Conservation (phyloP, 345 rosid genomes). For the Aquilaria malaccensis region DNA sequence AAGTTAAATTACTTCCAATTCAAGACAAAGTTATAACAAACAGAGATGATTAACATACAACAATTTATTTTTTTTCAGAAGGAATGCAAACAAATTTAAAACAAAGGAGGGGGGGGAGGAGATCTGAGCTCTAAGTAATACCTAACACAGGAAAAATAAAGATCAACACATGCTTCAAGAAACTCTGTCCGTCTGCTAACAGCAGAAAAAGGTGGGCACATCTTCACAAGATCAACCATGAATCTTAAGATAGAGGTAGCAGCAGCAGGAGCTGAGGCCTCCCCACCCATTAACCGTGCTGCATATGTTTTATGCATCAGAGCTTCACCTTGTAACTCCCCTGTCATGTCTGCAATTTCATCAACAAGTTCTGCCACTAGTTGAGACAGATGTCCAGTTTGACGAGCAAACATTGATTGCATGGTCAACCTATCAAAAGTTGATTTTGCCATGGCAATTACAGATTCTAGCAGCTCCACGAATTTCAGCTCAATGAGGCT, state of each 20-base stretch:
- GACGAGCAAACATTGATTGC: constrained; percentile 78
- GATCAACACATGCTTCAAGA: constrained; percentile 80
- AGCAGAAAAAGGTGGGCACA: constrained; percentile 84
- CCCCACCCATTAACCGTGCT: constrained; percentile 92
- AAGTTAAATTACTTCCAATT: not conserved
- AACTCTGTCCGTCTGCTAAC: constrained; percentile 81
- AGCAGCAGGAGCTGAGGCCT: constrained; percentile 95
- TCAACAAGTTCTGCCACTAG: constrained; percentile 87
- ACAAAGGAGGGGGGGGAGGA: not conserved
- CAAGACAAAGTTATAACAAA: not conserved
- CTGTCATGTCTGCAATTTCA: constrained; percentile 73
- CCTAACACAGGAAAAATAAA: constrained; percentile 90
- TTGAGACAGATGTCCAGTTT: constrained; percentile 80
- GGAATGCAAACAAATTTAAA: not conserved
- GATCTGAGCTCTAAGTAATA: constrained; percentile 27
- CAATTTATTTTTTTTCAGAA: constrained; percentile 6
- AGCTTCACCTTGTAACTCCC: constrained; percentile 98
- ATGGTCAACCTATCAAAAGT: constrained; percentile 79
- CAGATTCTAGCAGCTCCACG: constrained; percentile 80
- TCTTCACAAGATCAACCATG: constrained; percentile 95
- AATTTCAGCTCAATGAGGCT: constrained; percentile 63
- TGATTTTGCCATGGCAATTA: constrained; percentile 80
- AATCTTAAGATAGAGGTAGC: constrained; percentile 86
- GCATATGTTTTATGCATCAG: constrained; percentile 97
- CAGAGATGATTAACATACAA: too few relatives aligned